Percentiles rank a stretch among this genome's conserved stretches.
These are phyloP conservation scores for Ambrosiella xylebori DNA, from an alignment of 2,329 filamentous ascomycete species.

Conservation along the genomic window DNA sequence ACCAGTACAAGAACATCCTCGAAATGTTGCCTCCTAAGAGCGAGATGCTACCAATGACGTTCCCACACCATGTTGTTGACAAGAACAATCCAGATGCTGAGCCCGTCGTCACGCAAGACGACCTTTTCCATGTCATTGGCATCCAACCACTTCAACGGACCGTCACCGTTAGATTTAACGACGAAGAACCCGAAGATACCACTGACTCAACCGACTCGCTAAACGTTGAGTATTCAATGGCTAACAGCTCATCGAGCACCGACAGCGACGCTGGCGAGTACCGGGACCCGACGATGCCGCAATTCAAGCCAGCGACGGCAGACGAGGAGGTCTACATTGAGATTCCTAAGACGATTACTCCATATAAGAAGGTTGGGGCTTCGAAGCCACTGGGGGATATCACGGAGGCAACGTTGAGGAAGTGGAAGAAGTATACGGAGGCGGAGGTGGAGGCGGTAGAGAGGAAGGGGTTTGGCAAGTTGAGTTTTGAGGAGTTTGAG, in stretches of 20 bases:
- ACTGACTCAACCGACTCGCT: too few relatives aligned
- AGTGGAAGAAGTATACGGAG: constrained; percentile 40
- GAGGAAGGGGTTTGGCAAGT: constrained; percentile 62
- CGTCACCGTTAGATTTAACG: background rate
- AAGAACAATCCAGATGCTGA: background rate
- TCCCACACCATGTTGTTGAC: background rate
- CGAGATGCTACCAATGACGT: constrained; percentile 16
- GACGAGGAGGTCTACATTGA: constrained; percentile 3
- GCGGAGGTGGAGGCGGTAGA: constrained; percentile 51
- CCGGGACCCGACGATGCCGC: constrained; percentile 48
- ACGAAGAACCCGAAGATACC: background rate
- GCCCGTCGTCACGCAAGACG: background rate
- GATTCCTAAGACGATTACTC: background rate
- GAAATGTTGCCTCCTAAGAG: constrained; percentile 26
- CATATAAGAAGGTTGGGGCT: background rate
- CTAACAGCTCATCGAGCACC: background rate
- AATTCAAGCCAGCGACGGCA: constrained; percentile 44
- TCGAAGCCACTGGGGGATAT: background rate
- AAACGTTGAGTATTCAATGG: background rate
- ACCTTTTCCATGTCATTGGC: background rate
- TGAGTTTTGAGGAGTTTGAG: constrained; percentile 69
- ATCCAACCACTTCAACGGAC: background rate
- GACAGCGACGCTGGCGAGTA: constrained; percentile 14
- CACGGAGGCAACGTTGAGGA: constrained; percentile 19
- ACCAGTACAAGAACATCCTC: constrained; percentile 35